phyloP scores from a whole-genome alignment of 306 rosid species.

The Acacia confusa region DNA sequence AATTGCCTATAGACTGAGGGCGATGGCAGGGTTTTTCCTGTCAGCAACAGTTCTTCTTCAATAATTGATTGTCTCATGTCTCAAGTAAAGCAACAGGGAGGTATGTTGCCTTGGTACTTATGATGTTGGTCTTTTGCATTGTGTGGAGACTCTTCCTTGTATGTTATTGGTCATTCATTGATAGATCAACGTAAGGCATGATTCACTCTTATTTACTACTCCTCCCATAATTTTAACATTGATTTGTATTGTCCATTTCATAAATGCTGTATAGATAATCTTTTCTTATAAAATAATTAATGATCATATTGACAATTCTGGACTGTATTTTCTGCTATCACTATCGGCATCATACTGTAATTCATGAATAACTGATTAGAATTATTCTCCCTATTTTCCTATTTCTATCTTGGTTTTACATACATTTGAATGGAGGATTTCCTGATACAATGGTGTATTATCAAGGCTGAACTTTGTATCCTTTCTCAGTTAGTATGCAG shows the following conservation, averaged over 20 bases:
- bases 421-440: conserved; percentile 27
- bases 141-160: conserved; percentile 12
- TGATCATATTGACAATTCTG: conserved; percentile 32
- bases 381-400: background rate
- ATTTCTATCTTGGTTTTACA: conserved; percentile 3
- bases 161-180: background rate
- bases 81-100: conserved; percentile 60
- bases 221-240: background rate
- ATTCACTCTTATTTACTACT: background rate
- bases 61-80: conserved; percentile 86
- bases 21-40: conserved; percentile 95
- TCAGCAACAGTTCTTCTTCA: conserved; percentile 82
- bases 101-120: conserved; percentile 37
- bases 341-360: background rate
- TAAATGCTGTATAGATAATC: background rate
- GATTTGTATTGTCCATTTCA: background rate
- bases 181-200: background rate
- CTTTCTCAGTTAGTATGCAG: conserved; percentile 74
- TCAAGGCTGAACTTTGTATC: conserved; percentile 43
- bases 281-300: background rate
- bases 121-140: conserved; percentile 17
- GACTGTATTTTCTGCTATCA: conserved; percentile 31
- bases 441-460: conserved; percentile 2
- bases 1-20: conserved; percentile 65
- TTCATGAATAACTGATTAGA: background rate